phyloP scores from a whole-genome alignment of 768 basidiomycete species.

The Phaffia australis region DNA sequence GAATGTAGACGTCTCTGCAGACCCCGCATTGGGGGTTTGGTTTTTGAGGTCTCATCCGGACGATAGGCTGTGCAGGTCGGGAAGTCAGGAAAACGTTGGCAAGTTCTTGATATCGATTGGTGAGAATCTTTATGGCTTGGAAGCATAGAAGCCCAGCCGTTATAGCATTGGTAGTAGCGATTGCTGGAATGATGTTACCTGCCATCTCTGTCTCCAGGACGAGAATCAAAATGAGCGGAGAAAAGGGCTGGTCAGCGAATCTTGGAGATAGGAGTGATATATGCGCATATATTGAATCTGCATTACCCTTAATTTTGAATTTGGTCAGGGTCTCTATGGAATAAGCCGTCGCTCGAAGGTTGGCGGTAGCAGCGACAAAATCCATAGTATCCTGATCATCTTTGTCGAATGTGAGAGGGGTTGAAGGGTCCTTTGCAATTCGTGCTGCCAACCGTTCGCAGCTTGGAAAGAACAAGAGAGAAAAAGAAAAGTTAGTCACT shows the following conservation, averaged over 20 bases:
- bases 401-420: slow-evolving; percentile 72
- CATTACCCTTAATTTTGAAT: slow-evolving; percentile 87
- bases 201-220: slow-evolving; percentile 69
- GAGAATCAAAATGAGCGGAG: no score
- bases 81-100: slow-evolving; percentile 71
- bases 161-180: slow-evolving; percentile 97
- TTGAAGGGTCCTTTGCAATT: slow-evolving; percentile 47
- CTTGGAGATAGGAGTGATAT: not conserved
- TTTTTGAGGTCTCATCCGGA: slow-evolving; percentile 51
- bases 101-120: slow-evolving; percentile 41
- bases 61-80: slow-evolving; percentile 67
- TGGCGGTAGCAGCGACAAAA: slow-evolving; percentile 90
- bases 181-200: slow-evolving; percentile 97
- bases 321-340: slow-evolving; percentile 78
- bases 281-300: not conserved
- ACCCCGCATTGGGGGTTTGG: slow-evolving; percentile 74
- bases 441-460: slow-evolving; percentile 62
- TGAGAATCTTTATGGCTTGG: slow-evolving; percentile 72
- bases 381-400: slow-evolving; percentile 95
- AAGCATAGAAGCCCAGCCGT: slow-evolving; percentile 89
- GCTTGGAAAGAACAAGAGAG: slow-evolving; percentile 41
- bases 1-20: slow-evolving; percentile 73
- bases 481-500: not conserved
- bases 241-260: no score
- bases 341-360: slow-evolving; percentile 82